Percentiles rank a stretch among this genome's conserved stretches.
Evolutionary conservation across 2,329 filamentous ascomycete species (phyloP).

Genomic region (Tolypocladium paradoxum): DNA sequence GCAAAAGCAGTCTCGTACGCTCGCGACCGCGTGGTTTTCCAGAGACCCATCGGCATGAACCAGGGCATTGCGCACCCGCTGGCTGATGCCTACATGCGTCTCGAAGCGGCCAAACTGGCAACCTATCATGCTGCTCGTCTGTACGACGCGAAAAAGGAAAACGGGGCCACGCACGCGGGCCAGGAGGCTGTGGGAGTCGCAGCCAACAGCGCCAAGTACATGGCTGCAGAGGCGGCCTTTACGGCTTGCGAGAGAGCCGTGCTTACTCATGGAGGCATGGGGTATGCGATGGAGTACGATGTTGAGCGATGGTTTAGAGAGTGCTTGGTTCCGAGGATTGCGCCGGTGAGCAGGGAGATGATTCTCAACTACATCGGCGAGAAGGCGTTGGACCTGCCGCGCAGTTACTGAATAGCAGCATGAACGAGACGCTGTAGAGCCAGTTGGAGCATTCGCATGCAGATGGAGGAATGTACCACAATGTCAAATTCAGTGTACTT

Average conservation of each 20-base stretch:
- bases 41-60: slow-evolving; percentile 54
- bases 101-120: slow-evolving; percentile 54
- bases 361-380: slow-evolving; percentile 64
- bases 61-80: slow-evolving; percentile 56
- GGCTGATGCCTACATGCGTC: slow-evolving; percentile 52
- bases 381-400: slow-evolving; percentile 54
- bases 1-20: slow-evolving; percentile 55
- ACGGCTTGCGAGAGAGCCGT: slow-evolving; percentile 51
- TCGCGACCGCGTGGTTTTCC: slow-evolving; percentile 53
- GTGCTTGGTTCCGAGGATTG: slow-evolving; percentile 52
- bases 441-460: too few relatives aligned
- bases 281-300: slow-evolving; percentile 54
- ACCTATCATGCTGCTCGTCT: slow-evolving; percentile 55
- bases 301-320: slow-evolving; percentile 57
- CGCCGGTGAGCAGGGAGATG: slow-evolving; percentile 60
- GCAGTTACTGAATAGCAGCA: slow-evolving; percentile 44
- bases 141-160: slow-evolving; percentile 45
- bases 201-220: slow-evolving; percentile 60
- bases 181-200: slow-evolving; percentile 51
- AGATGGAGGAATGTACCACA: too few relatives aligned
- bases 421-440: too few relatives aligned
- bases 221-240: slow-evolving; percentile 56
- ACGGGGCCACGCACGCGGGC: slow-evolving; percentile 36
- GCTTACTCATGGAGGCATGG: slow-evolving; percentile 52
- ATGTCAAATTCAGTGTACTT: too few relatives aligned